Evolutionary conservation across 176 grass and related monocot species (phyloP).

Genomic region (Leersia perrieri): DNA sequence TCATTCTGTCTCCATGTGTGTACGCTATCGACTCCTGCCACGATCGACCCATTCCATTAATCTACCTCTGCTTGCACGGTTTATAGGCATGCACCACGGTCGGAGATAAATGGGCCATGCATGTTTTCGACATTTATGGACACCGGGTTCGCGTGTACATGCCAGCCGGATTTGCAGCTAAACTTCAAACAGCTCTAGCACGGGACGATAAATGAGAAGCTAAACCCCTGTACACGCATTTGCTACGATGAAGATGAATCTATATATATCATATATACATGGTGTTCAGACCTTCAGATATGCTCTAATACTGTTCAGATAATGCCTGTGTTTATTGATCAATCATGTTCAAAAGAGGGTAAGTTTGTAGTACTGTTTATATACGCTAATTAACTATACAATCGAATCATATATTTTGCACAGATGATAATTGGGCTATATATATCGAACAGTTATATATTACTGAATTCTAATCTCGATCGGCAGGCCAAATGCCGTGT

Average conservation of each 20-base stretch:
- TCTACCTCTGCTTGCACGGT: background rate
- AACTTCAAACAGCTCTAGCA: background rate
- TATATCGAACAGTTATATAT: too few relatives aligned
- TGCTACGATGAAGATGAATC: background rate
- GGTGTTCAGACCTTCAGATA: background rate
- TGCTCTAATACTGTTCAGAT: background rate
- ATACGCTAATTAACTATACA: background rate
- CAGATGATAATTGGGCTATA: too few relatives aligned
- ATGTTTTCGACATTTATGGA: background rate
- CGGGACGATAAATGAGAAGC: background rate
- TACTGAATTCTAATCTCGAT: too few relatives aligned
- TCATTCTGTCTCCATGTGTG: constrained; percentile 16
- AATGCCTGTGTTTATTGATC: background rate
- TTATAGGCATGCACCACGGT: background rate
- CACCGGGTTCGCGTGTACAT: background rate
- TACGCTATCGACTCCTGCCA: background rate
- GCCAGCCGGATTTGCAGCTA: background rate
- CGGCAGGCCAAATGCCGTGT: too few relatives aligned
- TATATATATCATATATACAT: background rate
- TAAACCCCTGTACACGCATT: background rate
- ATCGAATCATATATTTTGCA: background rate
- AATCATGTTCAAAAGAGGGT: background rate
- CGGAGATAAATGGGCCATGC: background rate
- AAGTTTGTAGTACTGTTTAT: background rate
- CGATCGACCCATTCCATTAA: background rate